A percentile compares a stretch with the other conserved stretches of the same genome.
Evolutionary conservation across 495 filamentous ascomycete genomes (phyloP).

Genomic region (Bacidia rubella): DNA sequence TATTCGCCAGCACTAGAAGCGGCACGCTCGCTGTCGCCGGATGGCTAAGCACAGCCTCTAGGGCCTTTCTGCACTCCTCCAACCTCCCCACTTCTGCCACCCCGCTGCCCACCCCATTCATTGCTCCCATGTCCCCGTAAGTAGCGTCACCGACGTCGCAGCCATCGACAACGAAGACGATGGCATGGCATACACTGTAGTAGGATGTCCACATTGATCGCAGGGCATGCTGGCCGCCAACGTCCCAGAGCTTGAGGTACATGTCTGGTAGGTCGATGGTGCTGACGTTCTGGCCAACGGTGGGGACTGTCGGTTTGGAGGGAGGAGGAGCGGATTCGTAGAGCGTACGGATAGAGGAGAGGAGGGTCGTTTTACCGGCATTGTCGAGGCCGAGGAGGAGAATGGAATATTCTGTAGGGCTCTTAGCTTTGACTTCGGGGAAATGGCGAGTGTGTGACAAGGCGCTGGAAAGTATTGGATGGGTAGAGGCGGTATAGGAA

Average conservation of each 20-base stretch:
- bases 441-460: no score
- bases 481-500: neutral
- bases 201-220: conserved; percentile 93
- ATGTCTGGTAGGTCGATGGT: conserved; percentile 77
- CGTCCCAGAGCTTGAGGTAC: conserved; percentile 98
- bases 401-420: conserved; percentile 73
- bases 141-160: conserved; percentile 74
- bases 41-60: conserved; percentile 73
- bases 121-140: conserved; percentile 4
- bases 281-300: conserved; percentile 92
- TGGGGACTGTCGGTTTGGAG: conserved; percentile 68
- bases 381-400: conserved; percentile 96
- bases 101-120: conserved; percentile 4
- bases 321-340: conserved; percentile 46
- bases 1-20: conserved; percentile 86
- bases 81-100: conserved; percentile 40
- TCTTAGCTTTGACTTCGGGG: conserved; percentile 1
- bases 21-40: conserved; percentile 81
- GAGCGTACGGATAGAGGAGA: conserved; percentile 84
- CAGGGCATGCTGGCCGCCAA: conserved; percentile 81
- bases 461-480: neutral
- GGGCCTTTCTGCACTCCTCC: conserved; percentile 75
- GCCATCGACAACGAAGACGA: conserved; percentile 92
- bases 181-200: conserved; percentile 84
- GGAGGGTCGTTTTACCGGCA: conserved; percentile 95